phyloP scores from a whole-genome alignment of 305 asterid genomes.

The Fraxinus platypoda region DNA sequence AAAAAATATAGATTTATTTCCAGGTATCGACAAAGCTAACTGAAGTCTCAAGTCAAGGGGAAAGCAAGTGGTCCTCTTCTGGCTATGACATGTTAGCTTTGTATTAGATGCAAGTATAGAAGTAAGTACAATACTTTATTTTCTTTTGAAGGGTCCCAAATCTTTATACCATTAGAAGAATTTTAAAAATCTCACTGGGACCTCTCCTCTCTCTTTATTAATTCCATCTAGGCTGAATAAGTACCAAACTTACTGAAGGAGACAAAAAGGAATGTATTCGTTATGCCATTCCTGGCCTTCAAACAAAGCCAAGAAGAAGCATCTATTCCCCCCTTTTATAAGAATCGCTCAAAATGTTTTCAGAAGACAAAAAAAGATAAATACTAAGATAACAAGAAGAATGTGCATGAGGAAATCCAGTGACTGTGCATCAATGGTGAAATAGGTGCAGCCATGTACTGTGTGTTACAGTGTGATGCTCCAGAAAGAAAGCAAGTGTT shows the following conservation, averaged over 20 bases:
- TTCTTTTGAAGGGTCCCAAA: conserved; percentile 40
- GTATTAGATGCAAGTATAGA: conserved; percentile 43
- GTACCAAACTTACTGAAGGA: conserved; percentile 66
- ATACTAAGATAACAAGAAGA: conserved; percentile 12
- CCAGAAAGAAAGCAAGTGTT: conserved; percentile 16
- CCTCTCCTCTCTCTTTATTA: conserved; percentile 40
- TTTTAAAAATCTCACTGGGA: conserved; percentile 40
- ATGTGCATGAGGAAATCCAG: conserved; percentile 22
- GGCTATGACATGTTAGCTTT: conserved; percentile 37
- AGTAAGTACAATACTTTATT: conserved; percentile 58
- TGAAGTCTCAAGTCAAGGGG: conserved; percentile 33
- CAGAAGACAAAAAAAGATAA: neutral
- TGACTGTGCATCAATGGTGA: conserved; percentile 21
- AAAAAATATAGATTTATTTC: conserved; percentile 32
- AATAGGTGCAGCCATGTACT: conserved; percentile 17
- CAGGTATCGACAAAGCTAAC: conserved; percentile 40
- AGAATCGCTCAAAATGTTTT: conserved; percentile 10
- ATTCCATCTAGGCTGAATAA: conserved; percentile 51
- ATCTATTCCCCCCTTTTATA: conserved; percentile 33
- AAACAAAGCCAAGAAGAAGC: conserved; percentile 56
- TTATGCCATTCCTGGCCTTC: conserved; percentile 62
- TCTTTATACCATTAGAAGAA: conserved; percentile 47
- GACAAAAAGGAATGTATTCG: conserved; percentile 63
- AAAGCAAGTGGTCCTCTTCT: conserved; percentile 37
- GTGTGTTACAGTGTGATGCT: conserved; percentile 15